Evolutionary conservation across 1,284 basidiomycete genomes (phyloP).

Genomic region (Cutaneotrichosporon mucoides): DNA sequence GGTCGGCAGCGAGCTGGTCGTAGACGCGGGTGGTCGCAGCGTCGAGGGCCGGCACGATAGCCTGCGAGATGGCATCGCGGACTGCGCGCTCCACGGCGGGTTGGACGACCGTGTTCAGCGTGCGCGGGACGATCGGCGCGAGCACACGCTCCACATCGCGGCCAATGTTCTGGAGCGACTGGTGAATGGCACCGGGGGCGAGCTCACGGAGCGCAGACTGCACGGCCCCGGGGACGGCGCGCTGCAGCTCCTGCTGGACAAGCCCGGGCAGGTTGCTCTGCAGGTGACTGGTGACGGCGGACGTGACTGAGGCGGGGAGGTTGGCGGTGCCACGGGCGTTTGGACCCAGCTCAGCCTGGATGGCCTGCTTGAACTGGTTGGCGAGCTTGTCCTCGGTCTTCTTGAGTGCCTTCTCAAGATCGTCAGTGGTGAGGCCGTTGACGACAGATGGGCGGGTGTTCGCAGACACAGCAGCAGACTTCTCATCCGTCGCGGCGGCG

Average conservation of each 20-base stretch:
- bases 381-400: conserved; percentile 34
- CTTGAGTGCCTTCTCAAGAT: conserved; percentile 13
- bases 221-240: conserved; percentile 27
- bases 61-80: conserved; percentile 22
- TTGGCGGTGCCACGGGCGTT: background rate
- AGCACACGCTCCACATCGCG: conserved; percentile 30
- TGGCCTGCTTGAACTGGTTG: conserved; percentile 19
- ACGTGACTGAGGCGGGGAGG: conserved; percentile 8
- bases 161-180: conserved; percentile 23
- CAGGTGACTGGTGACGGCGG: conserved; percentile 25
- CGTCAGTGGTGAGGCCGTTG: conserved; percentile 7
- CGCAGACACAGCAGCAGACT: background rate
- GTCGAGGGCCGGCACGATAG: conserved; percentile 30
- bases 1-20: conserved; percentile 31
- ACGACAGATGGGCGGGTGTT: background rate
- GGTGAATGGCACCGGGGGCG: conserved; percentile 22
- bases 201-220: conserved; percentile 16
- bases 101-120: conserved; percentile 24
- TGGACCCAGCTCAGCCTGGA: conserved; percentile 2
- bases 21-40: conserved; percentile 20
- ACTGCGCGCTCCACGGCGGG: conserved; percentile 31
- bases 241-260: conserved; percentile 26
- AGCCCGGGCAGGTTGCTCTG: conserved; percentile 22
- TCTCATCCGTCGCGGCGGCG: background rate
- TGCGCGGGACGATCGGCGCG: conserved; percentile 24